These are phyloP conservation scores for Aspergillus alliaceus DNA, from an alignment of 2,329 filamentous ascomycete species.

Conservation along the genomic window DNA sequence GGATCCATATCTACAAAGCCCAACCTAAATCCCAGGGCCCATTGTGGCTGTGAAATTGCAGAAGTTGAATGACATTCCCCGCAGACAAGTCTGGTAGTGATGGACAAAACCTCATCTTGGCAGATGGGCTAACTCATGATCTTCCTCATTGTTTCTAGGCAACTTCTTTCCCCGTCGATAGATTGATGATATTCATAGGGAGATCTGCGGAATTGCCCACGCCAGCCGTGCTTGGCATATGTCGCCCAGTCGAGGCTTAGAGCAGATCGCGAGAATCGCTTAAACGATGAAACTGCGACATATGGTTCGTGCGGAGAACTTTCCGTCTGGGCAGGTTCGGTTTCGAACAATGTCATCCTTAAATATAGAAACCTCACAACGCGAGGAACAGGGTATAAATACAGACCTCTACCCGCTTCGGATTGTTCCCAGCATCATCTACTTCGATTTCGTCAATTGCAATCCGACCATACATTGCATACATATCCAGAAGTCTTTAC, in stretches of 20 bases:
- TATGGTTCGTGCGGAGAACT: neutral
- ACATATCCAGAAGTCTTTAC: neutral
- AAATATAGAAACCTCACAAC: neutral
- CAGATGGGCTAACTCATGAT: neutral
- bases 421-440: neutral
- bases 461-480: neutral
- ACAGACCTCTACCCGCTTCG: neutral
- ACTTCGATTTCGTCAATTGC: neutral
- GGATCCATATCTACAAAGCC: neutral
- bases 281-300: neutral
- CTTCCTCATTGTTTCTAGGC: neutral
- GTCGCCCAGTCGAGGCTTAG: constrained; percentile 15
- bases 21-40: neutral
- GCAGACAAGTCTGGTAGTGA: constrained; percentile 8
- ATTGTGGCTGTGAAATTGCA: constrained; percentile 6
- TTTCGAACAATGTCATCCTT: neutral
- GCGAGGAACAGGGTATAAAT: neutral
- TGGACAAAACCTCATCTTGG: neutral
- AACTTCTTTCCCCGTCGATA: constrained; percentile 2
- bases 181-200: neutral
- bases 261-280: neutral
- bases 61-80: neutral
- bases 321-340: neutral
- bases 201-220: neutral
- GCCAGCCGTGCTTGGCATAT: constrained; percentile 2